These are phyloP conservation scores for Ephemerocybe angulata DNA, from an alignment of 768 basidiomycete species.

Conservation along the genomic window DNA sequence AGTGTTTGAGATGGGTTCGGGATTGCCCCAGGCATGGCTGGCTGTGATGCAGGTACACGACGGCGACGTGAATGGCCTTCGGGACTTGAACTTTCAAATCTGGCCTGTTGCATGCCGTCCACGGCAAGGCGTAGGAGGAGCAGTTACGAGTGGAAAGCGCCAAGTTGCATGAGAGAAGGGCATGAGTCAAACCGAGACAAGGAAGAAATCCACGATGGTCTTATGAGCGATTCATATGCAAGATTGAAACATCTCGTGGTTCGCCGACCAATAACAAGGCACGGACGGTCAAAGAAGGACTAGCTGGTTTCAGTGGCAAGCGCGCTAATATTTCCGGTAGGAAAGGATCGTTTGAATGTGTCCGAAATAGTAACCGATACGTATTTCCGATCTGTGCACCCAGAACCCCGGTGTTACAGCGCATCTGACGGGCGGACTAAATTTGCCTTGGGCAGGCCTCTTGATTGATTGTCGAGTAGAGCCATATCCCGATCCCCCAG, in stretches of 20 bases:
- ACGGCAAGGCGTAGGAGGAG: conserved; percentile 21
- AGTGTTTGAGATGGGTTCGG: conserved; percentile 33
- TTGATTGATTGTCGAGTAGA: conserved; percentile 21
- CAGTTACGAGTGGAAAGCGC: conserved; percentile 22
- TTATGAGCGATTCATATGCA: conserved; percentile 29
- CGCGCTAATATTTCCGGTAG: conserved; percentile 34
- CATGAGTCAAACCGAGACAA: conserved; percentile 25
- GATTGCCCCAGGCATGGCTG: conserved; percentile 19
- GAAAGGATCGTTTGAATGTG: conserved; percentile 31
- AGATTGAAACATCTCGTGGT: conserved; percentile 25
- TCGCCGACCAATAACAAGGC: conserved; percentile 32
- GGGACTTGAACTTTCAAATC: conserved; percentile 4
- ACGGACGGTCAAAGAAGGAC: conserved; percentile 34
- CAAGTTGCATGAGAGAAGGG: conserved; percentile 16
- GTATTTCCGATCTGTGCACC: conserved; percentile 16
- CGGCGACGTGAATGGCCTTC: conserved; percentile 16
- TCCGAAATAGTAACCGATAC: conserved; percentile 32
- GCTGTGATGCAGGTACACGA: conserved; percentile 19
- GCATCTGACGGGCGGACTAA: conserved; percentile 22
- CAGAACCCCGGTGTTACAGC: conserved; percentile 33
- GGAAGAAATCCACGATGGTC: conserved; percentile 25
- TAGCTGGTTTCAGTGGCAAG: conserved; percentile 30
- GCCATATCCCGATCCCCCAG: conserved; percentile 3
- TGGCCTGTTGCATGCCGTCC: conserved; percentile 16
- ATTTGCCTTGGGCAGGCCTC: conserved; percentile 17